phyloP scores from a whole-genome alignment of 2,329 filamentous ascomycete species.

The Penicillium psychrosexuale region DNA sequence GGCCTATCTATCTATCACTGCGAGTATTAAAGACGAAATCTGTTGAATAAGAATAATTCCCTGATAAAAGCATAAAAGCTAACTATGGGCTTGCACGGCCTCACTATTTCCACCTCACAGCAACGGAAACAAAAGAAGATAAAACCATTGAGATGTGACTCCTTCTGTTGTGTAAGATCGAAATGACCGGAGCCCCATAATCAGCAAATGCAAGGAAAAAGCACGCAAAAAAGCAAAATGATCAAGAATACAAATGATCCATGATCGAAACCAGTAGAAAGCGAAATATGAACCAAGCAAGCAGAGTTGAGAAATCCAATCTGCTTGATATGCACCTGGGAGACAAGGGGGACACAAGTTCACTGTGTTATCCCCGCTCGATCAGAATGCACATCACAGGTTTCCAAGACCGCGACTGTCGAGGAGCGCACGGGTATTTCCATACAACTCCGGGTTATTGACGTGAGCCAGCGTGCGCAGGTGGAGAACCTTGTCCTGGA shows the following conservation, averaged over 20 bases:
- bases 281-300: background rate
- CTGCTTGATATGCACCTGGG: background rate
- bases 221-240: background rate
- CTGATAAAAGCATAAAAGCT: background rate
- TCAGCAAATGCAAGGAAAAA: background rate
- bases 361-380: too few relatives aligned
- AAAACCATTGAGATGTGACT: background rate
- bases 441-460: background rate
- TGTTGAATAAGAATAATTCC: background rate
- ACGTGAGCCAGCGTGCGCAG: background rate
- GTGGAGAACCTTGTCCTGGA: constrained; percentile 3
- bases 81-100: background rate
- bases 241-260: background rate
- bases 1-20: background rate
- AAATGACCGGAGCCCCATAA: background rate
- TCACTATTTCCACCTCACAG: background rate
- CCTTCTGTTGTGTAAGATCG: background rate
- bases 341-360: background rate
- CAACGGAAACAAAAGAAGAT: background rate
- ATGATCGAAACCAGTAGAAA: background rate
- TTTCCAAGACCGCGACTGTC: background rate
- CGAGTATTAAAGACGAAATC: background rate
- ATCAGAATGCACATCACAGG: background rate
- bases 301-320: background rate
- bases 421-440: background rate